Evolutionary conservation across 371 early-diverging fungal genomes (phyloP).

Genomic region (Nosema muscidifuracis): DNA sequence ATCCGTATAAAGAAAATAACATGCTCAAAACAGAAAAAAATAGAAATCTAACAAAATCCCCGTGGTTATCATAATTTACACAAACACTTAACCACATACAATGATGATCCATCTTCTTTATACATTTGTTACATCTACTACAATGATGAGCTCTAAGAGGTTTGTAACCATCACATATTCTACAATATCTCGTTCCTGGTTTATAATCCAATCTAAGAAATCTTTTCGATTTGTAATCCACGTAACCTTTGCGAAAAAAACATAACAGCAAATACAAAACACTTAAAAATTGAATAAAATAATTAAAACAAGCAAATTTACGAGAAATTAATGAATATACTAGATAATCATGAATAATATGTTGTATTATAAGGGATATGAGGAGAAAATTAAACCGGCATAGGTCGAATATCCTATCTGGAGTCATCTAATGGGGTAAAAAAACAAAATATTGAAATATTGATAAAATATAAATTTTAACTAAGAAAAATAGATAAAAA

Average conservation of each 20-base stretch:
- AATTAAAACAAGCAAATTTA: background rate
- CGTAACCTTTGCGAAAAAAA: conserved; percentile 17
- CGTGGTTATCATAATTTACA: conserved; percentile 71
- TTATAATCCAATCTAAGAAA: background rate
- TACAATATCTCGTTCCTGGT: conserved; percentile 61
- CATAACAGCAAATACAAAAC: background rate
- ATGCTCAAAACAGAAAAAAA: conserved; percentile 21
- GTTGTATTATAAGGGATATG: background rate
- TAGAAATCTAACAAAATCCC: conserved; percentile 63
- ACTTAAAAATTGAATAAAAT: background rate
- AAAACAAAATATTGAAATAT: too few species aligned
- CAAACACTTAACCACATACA: conserved; percentile 94
- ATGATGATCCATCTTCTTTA: conserved; percentile 94
- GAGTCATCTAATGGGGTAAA: too few species aligned
- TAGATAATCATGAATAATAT: background rate
- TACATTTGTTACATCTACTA: conserved; percentile 82
- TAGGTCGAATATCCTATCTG: too few species aligned
- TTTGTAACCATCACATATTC: conserved; percentile 67
- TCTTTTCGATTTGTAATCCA: background rate
- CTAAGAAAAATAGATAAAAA: too few species aligned
- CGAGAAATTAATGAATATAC: background rate
- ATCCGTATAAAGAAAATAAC: background rate
- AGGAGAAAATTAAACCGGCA: background rate
- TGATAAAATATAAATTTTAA: too few species aligned
- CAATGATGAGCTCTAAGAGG: conserved; percentile 94